A percentile compares a stretch with the other conserved stretches of the same genome.
Conservation (phyloP, 108 stramenopile species). For the Stephanodiscus minutulus region DNA sequence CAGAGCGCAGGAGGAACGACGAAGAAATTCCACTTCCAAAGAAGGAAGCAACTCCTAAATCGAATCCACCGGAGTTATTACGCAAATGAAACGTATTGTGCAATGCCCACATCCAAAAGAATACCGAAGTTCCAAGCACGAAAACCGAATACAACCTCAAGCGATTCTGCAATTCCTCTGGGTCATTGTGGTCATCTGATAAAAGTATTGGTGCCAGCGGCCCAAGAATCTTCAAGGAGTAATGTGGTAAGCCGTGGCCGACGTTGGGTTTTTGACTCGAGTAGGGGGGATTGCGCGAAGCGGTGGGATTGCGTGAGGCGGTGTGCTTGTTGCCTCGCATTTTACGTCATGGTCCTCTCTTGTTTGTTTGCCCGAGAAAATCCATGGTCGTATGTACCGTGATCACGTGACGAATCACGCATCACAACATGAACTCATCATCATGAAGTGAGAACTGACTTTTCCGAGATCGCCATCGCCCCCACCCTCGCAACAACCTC, state of each 20-base stretch:
- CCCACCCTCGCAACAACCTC: too few relatives aligned
- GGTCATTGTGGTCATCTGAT: slow-evolving; percentile 30
- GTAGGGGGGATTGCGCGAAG: slow-evolving; percentile 1
- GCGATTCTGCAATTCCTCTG: slow-evolving; percentile 26
- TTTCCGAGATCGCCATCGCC: too few relatives aligned
- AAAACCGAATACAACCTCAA: slow-evolving; percentile 25
- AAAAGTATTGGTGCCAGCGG: slow-evolving; percentile 12
- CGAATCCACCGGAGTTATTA: slow-evolving; percentile 24
- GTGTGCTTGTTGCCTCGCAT: background rate
- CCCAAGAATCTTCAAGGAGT: background rate
- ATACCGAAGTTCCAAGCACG: slow-evolving; percentile 22
- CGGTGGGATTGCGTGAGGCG: background rate
- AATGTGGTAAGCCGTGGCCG: background rate
- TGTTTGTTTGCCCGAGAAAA: too few relatives aligned
- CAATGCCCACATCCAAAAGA: slow-evolving; percentile 47
- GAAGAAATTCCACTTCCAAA: slow-evolving; percentile 39
- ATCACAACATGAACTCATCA: too few relatives aligned
- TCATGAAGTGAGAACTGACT: too few relatives aligned
- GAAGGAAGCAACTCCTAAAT: slow-evolving; percentile 49
- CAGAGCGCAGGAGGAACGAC: slow-evolving; percentile 18
- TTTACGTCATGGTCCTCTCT: too few relatives aligned
- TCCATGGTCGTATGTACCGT: too few relatives aligned
- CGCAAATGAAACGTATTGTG: slow-evolving; percentile 42
- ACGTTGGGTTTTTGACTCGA: background rate
- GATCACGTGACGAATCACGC: too few relatives aligned